Evolutionary conservation across 768 basidiomycete genomes (phyloP), one percentile per base, ranked within the genome.

Genomic region (Lentinula edodes): DNA sequence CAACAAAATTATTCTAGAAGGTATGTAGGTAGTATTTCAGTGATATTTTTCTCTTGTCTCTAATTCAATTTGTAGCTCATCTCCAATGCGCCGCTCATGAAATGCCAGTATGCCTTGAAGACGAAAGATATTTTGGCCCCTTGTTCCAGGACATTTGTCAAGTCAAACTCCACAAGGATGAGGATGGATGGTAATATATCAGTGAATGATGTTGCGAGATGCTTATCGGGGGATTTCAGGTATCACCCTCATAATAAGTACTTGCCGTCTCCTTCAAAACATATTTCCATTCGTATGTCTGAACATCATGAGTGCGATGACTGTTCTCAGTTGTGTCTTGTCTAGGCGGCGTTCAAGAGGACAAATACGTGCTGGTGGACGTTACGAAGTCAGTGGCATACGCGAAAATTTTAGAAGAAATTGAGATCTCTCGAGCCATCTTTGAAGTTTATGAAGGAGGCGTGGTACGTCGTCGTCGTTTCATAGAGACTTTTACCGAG

Each of bases 381-480:
- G 68, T 90, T 43, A 83, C 78, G 13, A 78, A 74, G 48, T 66
- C 73, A 1, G 70, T 72, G 36, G 66, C 73, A 6, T 79, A 71
- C 0, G 71, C 74, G 18, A 75, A 70, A 16, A 77, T 91, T 36
- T 68, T 96, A 8, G 93, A 96, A 73, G 91, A 95, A 69, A 77
- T 93, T 23, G 94, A 95, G 72, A 72, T 88, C 45, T 92, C 90
- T 20, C 78, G 93, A 35, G 91, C 92, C 0, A 74, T 93, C 59
- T 96, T 95, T 65, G 94, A 95, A 71, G 75, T 91, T 8, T 96
- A 95, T 67, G 93, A 95, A 73, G 94, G 93, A 12, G 93, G 87
- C 4, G 86, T 95, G 63, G 90, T 91, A 71, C 65, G 78, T 76
- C 42, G 16, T 23, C 9, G 8, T 48, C 18, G 9, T 28, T 3